Base-by-base conservation (phyloP, 2,329 filamentous ascomycete genomes). In the Alternaria sp. region DNA sequence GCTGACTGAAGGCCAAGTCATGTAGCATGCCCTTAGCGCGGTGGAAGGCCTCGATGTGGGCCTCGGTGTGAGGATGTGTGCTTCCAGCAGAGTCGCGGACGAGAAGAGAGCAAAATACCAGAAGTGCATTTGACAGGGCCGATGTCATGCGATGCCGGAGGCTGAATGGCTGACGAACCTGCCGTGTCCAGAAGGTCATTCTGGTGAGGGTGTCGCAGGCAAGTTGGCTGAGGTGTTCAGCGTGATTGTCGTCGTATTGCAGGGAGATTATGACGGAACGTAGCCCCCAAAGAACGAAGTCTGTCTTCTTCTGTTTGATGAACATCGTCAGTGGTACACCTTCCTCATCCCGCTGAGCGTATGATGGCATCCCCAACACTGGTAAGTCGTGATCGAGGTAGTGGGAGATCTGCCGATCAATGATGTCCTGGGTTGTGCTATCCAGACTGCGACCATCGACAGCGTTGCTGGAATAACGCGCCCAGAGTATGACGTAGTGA, bases 231-330 rank as follows among this genome's bases (percentile, higher is more conserved):
- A 68, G 74, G 15, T 64, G 32, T 17, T 57, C 56, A 2, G 58
- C 70, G 3, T 58, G 67, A 6, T 50, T 52, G 1, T 52, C 50
- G 50, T 73, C 68, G 43, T 72, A 74, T 23, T 69, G 59, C 50
- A 79, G 54, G 9, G 73, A 68, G 3, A 74, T 62, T 65, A 78
- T 63, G 45, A 50, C 62, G 52, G 67, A 58, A 15, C 77, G 69
- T 44, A 67, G 50, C 44, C 75, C 64, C 17, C 73, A 62, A 28
- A 81, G 65, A 13, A 69, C 64, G 28, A 77, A 64, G 32, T 73
- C 69, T 17, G 70, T 64, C 49, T 73, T 62, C 56, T 67, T 69
- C 23, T 69, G 65, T 8, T 64, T 55, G 9, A 76, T 30, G 23
- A 73, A 61, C 12, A 43, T 19, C 9, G 62, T 61, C 13, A 56